Evolutionary conservation across 176 grass and related monocot species (phyloP).

Genomic region (Carex kokanica): DNA sequence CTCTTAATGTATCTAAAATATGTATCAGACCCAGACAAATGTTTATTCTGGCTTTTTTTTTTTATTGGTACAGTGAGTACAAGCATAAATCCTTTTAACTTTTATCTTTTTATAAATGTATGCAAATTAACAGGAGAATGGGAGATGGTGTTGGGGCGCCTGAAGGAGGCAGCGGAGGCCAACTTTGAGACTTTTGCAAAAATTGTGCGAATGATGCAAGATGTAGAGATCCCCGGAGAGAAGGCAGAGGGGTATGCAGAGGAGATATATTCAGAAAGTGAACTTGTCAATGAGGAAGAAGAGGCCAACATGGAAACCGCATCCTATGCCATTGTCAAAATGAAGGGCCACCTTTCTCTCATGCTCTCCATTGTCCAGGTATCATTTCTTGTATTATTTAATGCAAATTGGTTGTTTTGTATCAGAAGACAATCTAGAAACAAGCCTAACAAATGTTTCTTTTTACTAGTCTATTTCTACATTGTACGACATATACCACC

Average conservation of each 20-base stretch:
- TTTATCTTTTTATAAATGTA: too few species aligned
- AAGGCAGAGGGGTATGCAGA: slow-evolving; percentile 67
- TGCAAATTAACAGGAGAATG: slow-evolving; percentile 47
- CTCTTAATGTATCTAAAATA: background rate
- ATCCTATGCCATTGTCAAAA: slow-evolving; percentile 71
- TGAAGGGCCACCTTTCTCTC: slow-evolving; percentile 68
- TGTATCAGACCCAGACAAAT: background rate
- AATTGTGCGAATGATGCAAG: slow-evolving; percentile 78
- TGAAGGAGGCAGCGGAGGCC: slow-evolving; percentile 66
- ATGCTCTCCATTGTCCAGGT: slow-evolving; percentile 70
- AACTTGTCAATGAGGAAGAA: slow-evolving; percentile 73
- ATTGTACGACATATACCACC: slow-evolving; percentile 57
- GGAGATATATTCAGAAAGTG: slow-evolving; percentile 77
- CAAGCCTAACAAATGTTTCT: background rate
- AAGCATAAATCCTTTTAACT: background rate
- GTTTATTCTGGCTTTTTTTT: background rate
- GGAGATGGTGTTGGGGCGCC: slow-evolving; percentile 55
- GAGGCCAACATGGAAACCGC: slow-evolving; percentile 83
- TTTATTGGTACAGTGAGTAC: background rate
- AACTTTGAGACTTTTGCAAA: slow-evolving; percentile 55
- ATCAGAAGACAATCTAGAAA: background rate
- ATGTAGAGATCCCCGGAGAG: slow-evolving; percentile 77
- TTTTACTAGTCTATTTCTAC: slow-evolving; percentile 58
- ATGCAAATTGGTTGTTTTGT: too few species aligned
- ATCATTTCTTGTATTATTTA: slow-evolving; percentile 30